Conservation (phyloP, 2,329 filamentous ascomycete genomes). For the Arachnomyces sp. region DNA sequence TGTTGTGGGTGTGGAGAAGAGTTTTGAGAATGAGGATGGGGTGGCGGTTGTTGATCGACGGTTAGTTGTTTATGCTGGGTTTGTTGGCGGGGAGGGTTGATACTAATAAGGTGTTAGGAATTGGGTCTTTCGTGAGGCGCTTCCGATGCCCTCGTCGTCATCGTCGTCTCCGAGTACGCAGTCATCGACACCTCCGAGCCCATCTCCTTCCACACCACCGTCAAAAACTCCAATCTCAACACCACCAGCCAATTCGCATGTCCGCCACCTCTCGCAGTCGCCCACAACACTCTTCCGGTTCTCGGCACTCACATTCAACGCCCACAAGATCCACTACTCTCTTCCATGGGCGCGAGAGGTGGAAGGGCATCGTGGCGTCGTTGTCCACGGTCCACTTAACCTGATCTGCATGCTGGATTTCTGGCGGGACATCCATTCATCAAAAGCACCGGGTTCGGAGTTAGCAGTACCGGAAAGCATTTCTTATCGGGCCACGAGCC, state of each 20-base stretch:
- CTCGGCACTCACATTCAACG: constrained; percentile 38
- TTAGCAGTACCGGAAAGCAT: constrained; percentile 34
- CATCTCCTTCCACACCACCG: constrained; percentile 6
- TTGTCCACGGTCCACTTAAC: constrained; percentile 38
- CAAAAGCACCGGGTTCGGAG: constrained; percentile 12
- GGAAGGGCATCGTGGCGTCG: constrained; percentile 35
- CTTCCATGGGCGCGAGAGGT: constrained; percentile 35
- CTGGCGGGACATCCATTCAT: constrained; percentile 32
- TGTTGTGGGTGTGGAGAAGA: constrained; percentile 56
- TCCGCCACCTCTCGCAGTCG: constrained; percentile 28
- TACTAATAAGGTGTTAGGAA: constrained; percentile 27
- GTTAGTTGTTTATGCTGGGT: constrained; percentile 18
- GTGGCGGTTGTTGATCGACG: constrained; percentile 48
- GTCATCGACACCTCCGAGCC: constrained; percentile 2
- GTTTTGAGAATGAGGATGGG: constrained; percentile 45
- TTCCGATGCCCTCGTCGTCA: constrained; percentile 17
- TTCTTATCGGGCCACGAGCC: constrained; percentile 41
- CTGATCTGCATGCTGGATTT: constrained; percentile 36
- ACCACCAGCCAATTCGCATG: constrained; percentile 17
- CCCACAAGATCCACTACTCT: constrained; percentile 39
- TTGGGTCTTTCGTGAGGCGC: constrained; percentile 38
- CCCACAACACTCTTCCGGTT: constrained; percentile 36
- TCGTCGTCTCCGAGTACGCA: constrained; percentile 2
- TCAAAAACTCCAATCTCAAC: constrained; percentile 4
- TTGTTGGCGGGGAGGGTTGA: too few species aligned